Evolutionary conservation across 1,284 basidiomycete genomes (phyloP).

Genomic region (Austroboletus niveus): DNA sequence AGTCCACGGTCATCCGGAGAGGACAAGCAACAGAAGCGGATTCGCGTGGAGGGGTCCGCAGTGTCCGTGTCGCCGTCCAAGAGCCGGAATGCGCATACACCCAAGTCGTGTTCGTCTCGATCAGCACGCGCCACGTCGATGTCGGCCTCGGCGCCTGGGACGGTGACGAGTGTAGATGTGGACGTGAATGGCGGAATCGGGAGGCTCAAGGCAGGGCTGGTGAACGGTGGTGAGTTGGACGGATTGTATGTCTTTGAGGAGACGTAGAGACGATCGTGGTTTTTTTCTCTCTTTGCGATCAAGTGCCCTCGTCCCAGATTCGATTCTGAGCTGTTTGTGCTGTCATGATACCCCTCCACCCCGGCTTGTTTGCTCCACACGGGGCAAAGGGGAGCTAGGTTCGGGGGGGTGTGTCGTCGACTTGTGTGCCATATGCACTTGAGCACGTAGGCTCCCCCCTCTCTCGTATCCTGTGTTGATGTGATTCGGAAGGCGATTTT

Average conservation of each 20-base stretch:
- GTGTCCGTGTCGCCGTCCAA: constrained; percentile 7
- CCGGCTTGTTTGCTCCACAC: neutral
- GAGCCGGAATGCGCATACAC: neutral
- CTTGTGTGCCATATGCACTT: neutral
- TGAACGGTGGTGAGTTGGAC: constrained; percentile 31
- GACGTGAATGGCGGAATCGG: constrained; percentile 19
- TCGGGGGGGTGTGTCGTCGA: neutral
- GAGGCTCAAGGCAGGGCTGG: constrained; percentile 28
- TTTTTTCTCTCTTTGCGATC: neutral
- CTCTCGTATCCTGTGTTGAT: neutral
- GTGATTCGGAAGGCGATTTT: constrained; percentile 1
- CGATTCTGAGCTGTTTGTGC: neutral
- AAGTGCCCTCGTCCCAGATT: neutral
- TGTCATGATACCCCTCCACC: constrained; percentile 8
- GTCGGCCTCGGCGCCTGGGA: constrained; percentile 9
- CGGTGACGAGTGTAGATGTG: constrained; percentile 13
- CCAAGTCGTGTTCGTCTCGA: constrained; percentile 3
- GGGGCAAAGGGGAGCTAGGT: constrained; percentile 11
- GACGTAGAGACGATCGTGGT: constrained; percentile 4
- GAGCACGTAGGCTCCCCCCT: constrained; percentile 1
- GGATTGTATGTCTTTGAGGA: constrained; percentile 32
- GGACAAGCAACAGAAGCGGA: constrained; percentile 29
- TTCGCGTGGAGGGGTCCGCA: constrained; percentile 26
- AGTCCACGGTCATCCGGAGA: constrained; percentile 12
- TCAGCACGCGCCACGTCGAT: constrained; percentile 6